Base-by-base conservation (phyloP, 2,329 filamentous ascomycete species). In the Ploettnerulaceae sp. region DNA sequence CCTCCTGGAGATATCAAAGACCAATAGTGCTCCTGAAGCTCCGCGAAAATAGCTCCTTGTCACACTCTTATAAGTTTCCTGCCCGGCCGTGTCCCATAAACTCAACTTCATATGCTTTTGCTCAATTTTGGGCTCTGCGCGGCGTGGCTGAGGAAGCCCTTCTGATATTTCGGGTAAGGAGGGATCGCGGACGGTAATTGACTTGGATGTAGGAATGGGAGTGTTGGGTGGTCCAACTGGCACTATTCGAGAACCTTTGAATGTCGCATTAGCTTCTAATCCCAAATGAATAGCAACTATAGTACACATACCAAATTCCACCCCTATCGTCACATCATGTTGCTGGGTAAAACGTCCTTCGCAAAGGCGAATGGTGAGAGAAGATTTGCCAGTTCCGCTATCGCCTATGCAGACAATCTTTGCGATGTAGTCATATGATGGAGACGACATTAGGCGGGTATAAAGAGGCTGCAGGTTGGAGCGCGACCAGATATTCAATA, bases 341-440 rank as follows among this genome's bases (percentile, higher is more conserved):
- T 93, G 86, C 45, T 86, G 80, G 45, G 87, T 89, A 74, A 97
- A 96, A 66, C 91, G 88, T 61, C 90, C 90, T 76, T 96, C 91
- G 72, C 91, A 96, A 54, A 97, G 86, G 54, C 91, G 88, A 66
- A 96, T 90, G 47, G 90, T 95, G 59, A 96, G 80, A 69, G 88
- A 81, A 53, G 89, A 95, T 75, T 98, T 98, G 63, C 93, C 93
- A 65, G 89, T 95, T 65, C 90, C 93, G 35, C 86, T 93, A 72
- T 97, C 93, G 67, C 93, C 93, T 63, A 98, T 89, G 72, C 89
- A 95, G 64, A 97, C 91, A 61, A 98, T 87, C 71, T 98, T 98
- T 68, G 91, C 90, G 66, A 97, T 98, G 74, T 94, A 97, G 73
- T 97, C 89, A 91, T 91, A 97, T 68, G 89, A 84, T 62, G 82